Percentiles rank a stretch among this genome's conserved stretches.
These are phyloP conservation scores for Rhizophagus sp. DNA, from an alignment of 192 early-diverging fungal genomes.

Conservation along the genomic window DNA sequence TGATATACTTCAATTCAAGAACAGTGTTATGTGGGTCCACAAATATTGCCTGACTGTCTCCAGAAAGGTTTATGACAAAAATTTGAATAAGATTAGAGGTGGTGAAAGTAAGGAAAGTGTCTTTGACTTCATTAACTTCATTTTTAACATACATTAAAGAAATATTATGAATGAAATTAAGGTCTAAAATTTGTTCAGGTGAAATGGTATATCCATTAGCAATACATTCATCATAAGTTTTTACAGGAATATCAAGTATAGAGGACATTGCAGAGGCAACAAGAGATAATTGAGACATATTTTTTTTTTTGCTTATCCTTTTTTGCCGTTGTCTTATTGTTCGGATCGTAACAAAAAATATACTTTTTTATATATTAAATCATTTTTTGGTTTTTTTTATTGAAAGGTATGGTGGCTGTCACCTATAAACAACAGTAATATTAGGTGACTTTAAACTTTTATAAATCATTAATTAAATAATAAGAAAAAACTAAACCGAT, in stretches of 20 bases:
- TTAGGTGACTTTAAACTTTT: too few relatives aligned
- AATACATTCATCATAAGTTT: background rate
- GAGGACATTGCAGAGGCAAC: background rate
- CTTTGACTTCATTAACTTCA: background rate
- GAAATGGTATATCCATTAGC: background rate
- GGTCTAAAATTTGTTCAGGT: background rate
- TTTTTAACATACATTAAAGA: background rate
- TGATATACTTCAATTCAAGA: background rate
- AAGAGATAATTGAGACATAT: background rate
- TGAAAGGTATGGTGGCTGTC: too few relatives aligned
- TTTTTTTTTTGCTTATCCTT: background rate
- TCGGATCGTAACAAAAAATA: too few relatives aligned
- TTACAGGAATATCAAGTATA: background rate
- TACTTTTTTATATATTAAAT: too few relatives aligned
- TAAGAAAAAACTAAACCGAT: too few relatives aligned
- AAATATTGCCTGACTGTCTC: background rate
- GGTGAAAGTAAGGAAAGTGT: too few relatives aligned
- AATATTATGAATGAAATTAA: background rate
- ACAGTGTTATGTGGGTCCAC: background rate
- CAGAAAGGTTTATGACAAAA: background rate
- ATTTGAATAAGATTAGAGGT: background rate
- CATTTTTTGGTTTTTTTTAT: too few relatives aligned
- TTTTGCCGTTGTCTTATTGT: too few relatives aligned
- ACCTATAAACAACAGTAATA: too few relatives aligned
- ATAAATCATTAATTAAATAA: too few relatives aligned